phyloP scores from a whole-genome alignment of 179 eudicot genomes.

The Gypsophila paniculata region DNA sequence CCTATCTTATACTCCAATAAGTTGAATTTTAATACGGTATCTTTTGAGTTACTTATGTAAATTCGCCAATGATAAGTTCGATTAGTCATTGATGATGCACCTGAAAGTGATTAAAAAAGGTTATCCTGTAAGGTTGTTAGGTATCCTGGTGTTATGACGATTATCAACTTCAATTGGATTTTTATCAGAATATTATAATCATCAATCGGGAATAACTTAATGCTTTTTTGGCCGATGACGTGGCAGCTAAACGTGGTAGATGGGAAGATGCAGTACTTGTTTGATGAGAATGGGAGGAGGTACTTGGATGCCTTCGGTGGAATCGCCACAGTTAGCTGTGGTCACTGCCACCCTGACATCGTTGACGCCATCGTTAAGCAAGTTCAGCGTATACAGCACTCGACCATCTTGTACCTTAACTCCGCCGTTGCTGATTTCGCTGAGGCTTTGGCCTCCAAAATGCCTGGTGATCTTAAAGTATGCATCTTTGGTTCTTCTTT shows the following conservation, averaged over 20 bases:
- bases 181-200: not conserved
- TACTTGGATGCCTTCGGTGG: conserved; percentile 85
- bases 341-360: conserved; percentile 92
- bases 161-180: not conserved
- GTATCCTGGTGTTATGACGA: conserved; percentile 2
- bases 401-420: conserved; percentile 71
- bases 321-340: conserved; percentile 76
- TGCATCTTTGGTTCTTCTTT: conserved; percentile 6
- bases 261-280: conserved; percentile 88
- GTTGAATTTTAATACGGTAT: too few species aligned
- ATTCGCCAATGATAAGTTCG: not conserved
- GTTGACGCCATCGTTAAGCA: conserved; percentile 66
- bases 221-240: not conserved
- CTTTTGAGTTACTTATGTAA: not conserved
- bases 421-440: conserved; percentile 77
- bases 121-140: conserved; percentile 11
- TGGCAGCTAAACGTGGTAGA: conserved; percentile 72
- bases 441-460: conserved; percentile 76
- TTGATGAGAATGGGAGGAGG: conserved; percentile 72
- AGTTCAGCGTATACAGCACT: conserved; percentile 66
- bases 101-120: not conserved
- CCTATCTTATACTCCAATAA: too few species aligned
- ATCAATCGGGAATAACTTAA: not conserved
- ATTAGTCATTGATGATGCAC: not conserved
- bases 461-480: conserved; percentile 91